These are phyloP conservation scores for Ceriops zippeliana DNA, from an alignment of 345 rosid species.

Conservation along the genomic window DNA sequence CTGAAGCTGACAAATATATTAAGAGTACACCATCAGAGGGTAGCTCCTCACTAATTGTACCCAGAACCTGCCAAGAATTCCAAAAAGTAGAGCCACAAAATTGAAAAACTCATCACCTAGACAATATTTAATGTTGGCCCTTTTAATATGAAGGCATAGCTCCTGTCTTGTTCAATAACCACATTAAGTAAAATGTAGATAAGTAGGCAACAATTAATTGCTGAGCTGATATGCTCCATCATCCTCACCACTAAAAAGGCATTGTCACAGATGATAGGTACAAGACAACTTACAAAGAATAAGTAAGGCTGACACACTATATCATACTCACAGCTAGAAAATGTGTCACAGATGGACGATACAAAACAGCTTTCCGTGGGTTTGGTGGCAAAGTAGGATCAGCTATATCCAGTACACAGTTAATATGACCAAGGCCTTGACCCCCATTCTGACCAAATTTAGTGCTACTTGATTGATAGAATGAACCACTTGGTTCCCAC, in stretches of 20 bases:
- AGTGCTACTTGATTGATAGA: slow-evolving; percentile 53
- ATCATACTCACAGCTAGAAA: slow-evolving; percentile 74
- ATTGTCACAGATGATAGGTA: background rate
- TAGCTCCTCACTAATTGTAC: slow-evolving; percentile 82
- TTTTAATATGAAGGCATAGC: too few relatives aligned
- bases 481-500: slow-evolving; percentile 97
- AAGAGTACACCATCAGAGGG: slow-evolving; percentile 77
- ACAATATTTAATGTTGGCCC: too few relatives aligned
- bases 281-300: background rate
- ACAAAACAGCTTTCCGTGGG: slow-evolving; percentile 79
- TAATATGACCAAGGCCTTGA: slow-evolving; percentile 51
- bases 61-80: slow-evolving; percentile 60
- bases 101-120: too few relatives aligned
- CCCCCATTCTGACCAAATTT: slow-evolving; percentile 57
- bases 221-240: too few relatives aligned
- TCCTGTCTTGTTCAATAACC: background rate
- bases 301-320: slow-evolving; percentile 1
- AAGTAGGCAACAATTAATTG: too few relatives aligned
- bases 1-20: slow-evolving; percentile 87
- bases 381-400: slow-evolving; percentile 93
- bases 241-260: too few relatives aligned
- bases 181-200: too few relatives aligned
- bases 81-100: slow-evolving; percentile 10
- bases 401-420: slow-evolving; percentile 58
- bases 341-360: slow-evolving; percentile 84